These are phyloP conservation scores for Casaregolazyma suthepensis DNA, from an alignment of 1,139 yeast genomes.

Conservation along the genomic window DNA sequence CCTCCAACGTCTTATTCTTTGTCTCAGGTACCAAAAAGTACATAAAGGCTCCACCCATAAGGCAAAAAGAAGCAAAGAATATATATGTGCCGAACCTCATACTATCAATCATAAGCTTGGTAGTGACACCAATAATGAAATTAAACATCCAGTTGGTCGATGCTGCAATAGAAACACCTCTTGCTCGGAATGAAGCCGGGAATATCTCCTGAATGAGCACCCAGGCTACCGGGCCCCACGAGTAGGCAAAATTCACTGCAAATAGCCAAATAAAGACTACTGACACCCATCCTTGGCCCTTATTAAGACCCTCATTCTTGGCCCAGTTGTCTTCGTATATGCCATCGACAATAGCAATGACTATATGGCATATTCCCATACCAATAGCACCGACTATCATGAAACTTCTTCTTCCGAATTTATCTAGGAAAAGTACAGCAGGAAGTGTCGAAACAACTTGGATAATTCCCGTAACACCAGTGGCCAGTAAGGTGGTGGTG, in stretches of 20 bases:
- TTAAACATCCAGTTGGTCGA: constrained; percentile 80
- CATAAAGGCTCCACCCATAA: constrained; percentile 26
- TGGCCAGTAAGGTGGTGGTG: constrained; percentile 39
- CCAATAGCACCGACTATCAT: constrained; percentile 47
- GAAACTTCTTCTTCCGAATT: constrained; percentile 48
- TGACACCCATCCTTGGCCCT: constrained; percentile 46
- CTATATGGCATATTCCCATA: constrained; percentile 36
- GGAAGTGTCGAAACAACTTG: constrained; percentile 29
- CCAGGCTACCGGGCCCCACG: constrained; percentile 83
- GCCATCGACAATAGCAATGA: constrained; percentile 30
- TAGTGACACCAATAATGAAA: constrained; percentile 51
- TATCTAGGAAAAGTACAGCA: constrained; percentile 47
- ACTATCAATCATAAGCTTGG: constrained; percentile 39
- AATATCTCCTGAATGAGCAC: constrained; percentile 69
- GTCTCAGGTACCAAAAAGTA: constrained; percentile 45
- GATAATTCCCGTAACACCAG: constrained; percentile 31
- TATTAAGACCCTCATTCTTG: constrained; percentile 12
- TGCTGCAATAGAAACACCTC: constrained; percentile 60
- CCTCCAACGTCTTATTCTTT: constrained; percentile 43
- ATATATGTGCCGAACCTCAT: constrained; percentile 44
- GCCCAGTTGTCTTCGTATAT: constrained; percentile 24
- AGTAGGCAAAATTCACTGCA: constrained; percentile 66
- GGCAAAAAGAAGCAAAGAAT: constrained; percentile 36
- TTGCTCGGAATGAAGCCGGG: constrained; percentile 67
- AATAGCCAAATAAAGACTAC: constrained; percentile 65